Percentiles rank a stretch among this genome's conserved stretches.
Evolutionary conservation across 2,329 filamentous ascomycete genomes (phyloP).

Genomic region (Thermothelomyces thermophilus): DNA sequence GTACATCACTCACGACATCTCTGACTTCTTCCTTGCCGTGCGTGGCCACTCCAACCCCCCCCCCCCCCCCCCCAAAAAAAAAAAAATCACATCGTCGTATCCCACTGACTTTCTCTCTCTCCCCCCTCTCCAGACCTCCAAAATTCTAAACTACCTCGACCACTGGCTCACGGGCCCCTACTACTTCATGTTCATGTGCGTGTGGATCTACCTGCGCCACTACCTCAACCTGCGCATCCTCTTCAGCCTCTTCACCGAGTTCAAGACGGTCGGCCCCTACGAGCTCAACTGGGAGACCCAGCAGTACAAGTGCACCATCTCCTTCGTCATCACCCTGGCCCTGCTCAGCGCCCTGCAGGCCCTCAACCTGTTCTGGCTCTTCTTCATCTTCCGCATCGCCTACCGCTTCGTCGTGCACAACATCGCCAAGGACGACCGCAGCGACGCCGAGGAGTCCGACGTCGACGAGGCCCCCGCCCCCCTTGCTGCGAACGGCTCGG

Average conservation of each 20-base stretch:
- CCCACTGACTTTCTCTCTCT: conserved; percentile 14
- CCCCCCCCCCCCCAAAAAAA: too few relatives aligned
- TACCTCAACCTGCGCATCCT: conserved; percentile 74
- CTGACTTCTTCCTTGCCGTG: conserved; percentile 91
- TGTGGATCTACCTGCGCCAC: conserved; percentile 89
- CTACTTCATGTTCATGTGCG: conserved; percentile 71
- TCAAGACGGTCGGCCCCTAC: conserved; percentile 66
- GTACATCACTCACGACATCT: conserved; percentile 91
- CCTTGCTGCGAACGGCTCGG: not conserved
- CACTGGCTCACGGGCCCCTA: conserved; percentile 72
- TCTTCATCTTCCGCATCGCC: conserved; percentile 67
- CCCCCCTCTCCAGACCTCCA: conserved; percentile 60
- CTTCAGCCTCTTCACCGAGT: conserved; percentile 67
- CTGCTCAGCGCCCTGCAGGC: conserved; percentile 64
- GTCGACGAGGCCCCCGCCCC: conserved; percentile 30
- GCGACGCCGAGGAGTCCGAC: conserved; percentile 59
- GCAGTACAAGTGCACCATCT: conserved; percentile 70
- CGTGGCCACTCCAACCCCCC: conserved; percentile 31
- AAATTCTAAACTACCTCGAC: conserved; percentile 86
- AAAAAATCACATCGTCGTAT: not conserved
- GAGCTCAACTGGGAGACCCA: conserved; percentile 68
- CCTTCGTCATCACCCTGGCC: conserved; percentile 58
- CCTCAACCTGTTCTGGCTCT: conserved; percentile 77
- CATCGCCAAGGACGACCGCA: conserved; percentile 62
- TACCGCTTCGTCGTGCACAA: conserved; percentile 61